phyloP scores from a whole-genome alignment of 192 early-diverging fungal species.

The Chytriomyces confervae region DNA sequence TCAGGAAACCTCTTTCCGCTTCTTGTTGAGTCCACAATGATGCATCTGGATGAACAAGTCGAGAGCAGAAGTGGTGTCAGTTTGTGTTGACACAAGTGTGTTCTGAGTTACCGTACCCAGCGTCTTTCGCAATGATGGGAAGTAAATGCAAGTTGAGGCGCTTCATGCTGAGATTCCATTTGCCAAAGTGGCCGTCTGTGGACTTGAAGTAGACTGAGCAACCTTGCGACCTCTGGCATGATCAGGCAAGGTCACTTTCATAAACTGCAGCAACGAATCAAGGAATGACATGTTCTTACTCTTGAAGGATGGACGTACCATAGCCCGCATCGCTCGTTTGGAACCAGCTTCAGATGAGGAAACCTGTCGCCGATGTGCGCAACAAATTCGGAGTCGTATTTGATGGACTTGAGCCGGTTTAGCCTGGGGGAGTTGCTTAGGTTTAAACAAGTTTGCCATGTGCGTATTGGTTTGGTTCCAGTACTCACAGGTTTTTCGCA shows the following conservation, averaged over 20 bases:
- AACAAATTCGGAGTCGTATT: conserved; percentile 79
- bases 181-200: conserved; percentile 87
- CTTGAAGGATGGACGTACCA: conserved; percentile 82
- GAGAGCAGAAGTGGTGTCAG: background rate
- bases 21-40: conserved; percentile 89
- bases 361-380: conserved; percentile 57
- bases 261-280: conserved; percentile 23
- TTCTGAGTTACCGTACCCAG: conserved; percentile 56
- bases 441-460: background rate
- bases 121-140: conserved; percentile 52
- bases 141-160: conserved; percentile 81
- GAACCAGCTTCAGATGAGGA: conserved; percentile 63
- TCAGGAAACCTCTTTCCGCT: conserved; percentile 86
- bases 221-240: conserved; percentile 36
- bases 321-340: conserved; percentile 86
- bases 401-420: conserved; percentile 81
- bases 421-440: conserved; percentile 48
- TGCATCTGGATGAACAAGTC: conserved; percentile 55
- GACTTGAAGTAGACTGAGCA: conserved; percentile 90
- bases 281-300: conserved; percentile 39
- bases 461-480: background rate
- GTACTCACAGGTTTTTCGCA: background rate
- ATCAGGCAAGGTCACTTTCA: background rate
- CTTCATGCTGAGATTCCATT: conserved; percentile 84
- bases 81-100: background rate